phyloP scores from a whole-genome alignment of 805 yeast species.

The Lachancea nothofagi region DNA sequence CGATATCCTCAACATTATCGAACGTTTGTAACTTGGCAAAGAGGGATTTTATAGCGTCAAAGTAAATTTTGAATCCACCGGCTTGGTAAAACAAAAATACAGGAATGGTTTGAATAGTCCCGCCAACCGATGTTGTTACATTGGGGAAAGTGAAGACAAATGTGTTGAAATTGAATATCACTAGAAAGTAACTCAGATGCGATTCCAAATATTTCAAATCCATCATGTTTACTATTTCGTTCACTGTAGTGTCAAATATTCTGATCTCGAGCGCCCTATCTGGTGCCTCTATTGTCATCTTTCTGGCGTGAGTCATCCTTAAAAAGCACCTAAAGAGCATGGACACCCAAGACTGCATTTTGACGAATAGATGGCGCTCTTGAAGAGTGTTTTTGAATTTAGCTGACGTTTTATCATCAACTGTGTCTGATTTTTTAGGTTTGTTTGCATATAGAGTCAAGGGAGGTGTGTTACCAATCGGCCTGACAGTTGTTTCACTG shows the following conservation, averaged over 20 bases:
- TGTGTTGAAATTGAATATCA: constrained; percentile 34
- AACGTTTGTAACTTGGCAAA: constrained; percentile 23
- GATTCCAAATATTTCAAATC: constrained; percentile 19
- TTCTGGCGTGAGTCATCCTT: constrained; percentile 42
- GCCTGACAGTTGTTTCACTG: constrained; percentile 38
- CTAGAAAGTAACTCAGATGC: constrained; percentile 32
- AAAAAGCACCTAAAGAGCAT: constrained; percentile 40
- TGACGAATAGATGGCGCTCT: constrained; percentile 45
- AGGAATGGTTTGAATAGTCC: constrained; percentile 34
- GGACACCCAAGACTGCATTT: constrained; percentile 43
- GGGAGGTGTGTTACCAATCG: constrained; percentile 41
- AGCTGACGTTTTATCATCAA: constrained; percentile 45
- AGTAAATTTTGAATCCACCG: constrained; percentile 39
- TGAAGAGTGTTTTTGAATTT: constrained; percentile 60
- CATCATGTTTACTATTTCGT: constrained; percentile 29
- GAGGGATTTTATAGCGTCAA: constrained; percentile 17
- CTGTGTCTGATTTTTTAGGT: constrained; percentile 34
- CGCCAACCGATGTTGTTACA: constrained; percentile 25
- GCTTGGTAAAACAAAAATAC: constrained; percentile 47
- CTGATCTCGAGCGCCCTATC: constrained; percentile 40
- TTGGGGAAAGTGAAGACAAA: constrained; percentile 34
- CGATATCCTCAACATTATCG: constrained; percentile 29
- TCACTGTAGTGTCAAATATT: constrained; percentile 34
- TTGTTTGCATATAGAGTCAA: constrained; percentile 40
- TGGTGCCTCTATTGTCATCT: constrained; percentile 20